Base-by-base conservation (phyloP, 108 stramenopile genomes). In the Chaetoceros tenuissimus region DNA sequence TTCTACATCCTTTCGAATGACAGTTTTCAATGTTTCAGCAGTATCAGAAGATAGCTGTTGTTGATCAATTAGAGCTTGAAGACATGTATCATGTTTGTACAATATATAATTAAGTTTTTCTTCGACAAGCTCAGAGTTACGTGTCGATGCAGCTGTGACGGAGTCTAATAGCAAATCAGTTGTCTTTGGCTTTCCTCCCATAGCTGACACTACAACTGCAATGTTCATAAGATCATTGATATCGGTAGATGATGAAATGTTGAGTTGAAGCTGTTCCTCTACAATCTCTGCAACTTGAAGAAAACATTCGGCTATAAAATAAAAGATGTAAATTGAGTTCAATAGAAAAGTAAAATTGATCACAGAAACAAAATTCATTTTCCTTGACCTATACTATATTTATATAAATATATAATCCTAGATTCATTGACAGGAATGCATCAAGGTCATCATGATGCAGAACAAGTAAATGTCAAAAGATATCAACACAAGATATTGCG, bases 161-260 rank as follows among this genome's bases (percentile, higher is more conserved):
- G 79, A 67, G 28, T 66, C 48, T 31, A 95, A 67, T n/a, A 95
- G 63, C 53, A 95, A 55, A 78, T 95, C 94, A 1, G 94, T 95
- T 20, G 68, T 66, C 68, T 95, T 95, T 40, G 91, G 94, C 59
- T 91, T 93, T 1, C 92, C 94, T 23, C 94, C 94, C 89, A 93
- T 93, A 28, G 94, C 94, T 16, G 83, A 85, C 3, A 92, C 94
- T 1, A 93, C 85, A 2, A 86, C 74, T 2, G 77, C 77, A 17
- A 55, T 68, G 17, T 29, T 53, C 29, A 0, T 57, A 54, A 48
- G 61, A 21, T 1, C 48, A 13, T 10, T 10, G 13, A 13, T 10
- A 40, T 5, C 5, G 34, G 34, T 10, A 40, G 8, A 40, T 10
- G 34, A 40, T 10, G 34, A 40, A 5, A 40, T 40, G 8, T 40